These are phyloP conservation scores for Pseudocercospora cruenta DNA, from an alignment of 2,329 filamentous ascomycete species.

Conservation along the genomic window DNA sequence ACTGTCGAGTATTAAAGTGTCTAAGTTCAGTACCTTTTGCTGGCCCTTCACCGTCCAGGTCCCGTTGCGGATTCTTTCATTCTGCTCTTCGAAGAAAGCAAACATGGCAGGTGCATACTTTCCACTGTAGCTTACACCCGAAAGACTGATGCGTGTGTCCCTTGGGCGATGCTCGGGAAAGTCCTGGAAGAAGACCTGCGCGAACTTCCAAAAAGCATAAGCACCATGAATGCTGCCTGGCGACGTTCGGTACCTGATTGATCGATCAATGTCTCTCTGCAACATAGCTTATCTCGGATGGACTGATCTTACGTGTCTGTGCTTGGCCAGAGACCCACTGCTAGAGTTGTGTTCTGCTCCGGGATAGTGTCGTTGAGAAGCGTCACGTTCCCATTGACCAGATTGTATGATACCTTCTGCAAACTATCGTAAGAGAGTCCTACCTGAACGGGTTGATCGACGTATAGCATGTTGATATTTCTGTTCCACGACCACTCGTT, in stretches of 20 bases:
- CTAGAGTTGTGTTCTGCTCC: slow-evolving; percentile 56
- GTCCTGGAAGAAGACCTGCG: slow-evolving; percentile 67
- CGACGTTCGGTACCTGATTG: slow-evolving; percentile 39
- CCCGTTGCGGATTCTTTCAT: slow-evolving; percentile 54
- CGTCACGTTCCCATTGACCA: slow-evolving; percentile 28
- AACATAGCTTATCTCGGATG: too few relatives aligned
- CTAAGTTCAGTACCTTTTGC: slow-evolving; percentile 49
- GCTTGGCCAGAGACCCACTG: slow-evolving; percentile 45
- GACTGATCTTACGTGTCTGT: slow-evolving; percentile 46
- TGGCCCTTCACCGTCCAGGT: slow-evolving; percentile 50
- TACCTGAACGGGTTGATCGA: slow-evolving; percentile 60
- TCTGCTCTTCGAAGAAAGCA: slow-evolving; percentile 59
- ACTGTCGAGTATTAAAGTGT: slow-evolving; percentile 54
- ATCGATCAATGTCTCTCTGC: too few relatives aligned
- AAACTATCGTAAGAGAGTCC: slow-evolving; percentile 28
- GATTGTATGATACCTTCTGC: slow-evolving; percentile 43
- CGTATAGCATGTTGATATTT: slow-evolving; percentile 57
- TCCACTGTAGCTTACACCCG: slow-evolving; percentile 46
- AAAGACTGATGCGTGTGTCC: slow-evolving; percentile 2
- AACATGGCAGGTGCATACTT: slow-evolving; percentile 65
- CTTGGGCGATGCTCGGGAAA: slow-evolving; percentile 60
- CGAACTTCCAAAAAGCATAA: slow-evolving; percentile 61
- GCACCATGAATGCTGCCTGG: slow-evolving; percentile 58
- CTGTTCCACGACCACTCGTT: slow-evolving; percentile 53
- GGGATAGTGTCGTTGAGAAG: slow-evolving; percentile 36